Conservation (phyloP, 2,329 filamentous ascomycete genomes). For the Penicillium sclerotiorum region DNA sequence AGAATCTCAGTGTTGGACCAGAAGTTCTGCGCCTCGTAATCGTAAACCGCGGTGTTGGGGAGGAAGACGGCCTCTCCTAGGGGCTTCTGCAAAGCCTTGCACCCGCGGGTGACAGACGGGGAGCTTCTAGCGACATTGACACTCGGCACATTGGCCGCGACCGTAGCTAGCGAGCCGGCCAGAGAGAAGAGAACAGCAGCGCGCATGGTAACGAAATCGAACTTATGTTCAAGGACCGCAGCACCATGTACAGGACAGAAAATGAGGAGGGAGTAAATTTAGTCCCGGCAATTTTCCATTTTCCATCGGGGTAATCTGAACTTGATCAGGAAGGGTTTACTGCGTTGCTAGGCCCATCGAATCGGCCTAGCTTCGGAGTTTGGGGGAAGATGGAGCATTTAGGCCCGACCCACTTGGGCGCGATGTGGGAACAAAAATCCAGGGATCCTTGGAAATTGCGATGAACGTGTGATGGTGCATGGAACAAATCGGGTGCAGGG, state of each 20-base stretch:
- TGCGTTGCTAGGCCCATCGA: background rate
- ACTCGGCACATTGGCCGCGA: slow-evolving; percentile 3
- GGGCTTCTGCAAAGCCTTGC: slow-evolving; percentile 16
- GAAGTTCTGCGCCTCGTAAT: slow-evolving; percentile 35
- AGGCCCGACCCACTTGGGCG: slow-evolving; percentile 15
- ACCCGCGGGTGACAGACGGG: slow-evolving; percentile 16
- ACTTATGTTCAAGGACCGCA: slow-evolving; percentile 3
- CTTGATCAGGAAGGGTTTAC: too few species aligned
- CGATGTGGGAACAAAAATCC: slow-evolving; percentile 1
- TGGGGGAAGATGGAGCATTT: background rate
- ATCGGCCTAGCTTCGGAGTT: slow-evolving; percentile 3
- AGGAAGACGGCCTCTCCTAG: slow-evolving; percentile 27
- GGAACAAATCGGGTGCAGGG: too few species aligned
- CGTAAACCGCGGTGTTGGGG: slow-evolving; percentile 28
- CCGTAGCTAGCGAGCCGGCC: slow-evolving; percentile 6
- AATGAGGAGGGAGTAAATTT: background rate
- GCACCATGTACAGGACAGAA: background rate
- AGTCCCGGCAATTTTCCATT: too few species aligned
- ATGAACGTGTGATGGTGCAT: slow-evolving; percentile 2
- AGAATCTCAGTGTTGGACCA: slow-evolving; percentile 42
- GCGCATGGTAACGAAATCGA: slow-evolving; percentile 20
- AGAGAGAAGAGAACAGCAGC: slow-evolving; percentile 18
- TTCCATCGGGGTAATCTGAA: too few species aligned
- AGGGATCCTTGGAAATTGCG: slow-evolving; percentile 7
- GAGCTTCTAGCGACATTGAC: background rate